Evolutionary conservation across 1,284 basidiomycete species (phyloP).

Genomic region (Quambalaria eucalypti): DNA sequence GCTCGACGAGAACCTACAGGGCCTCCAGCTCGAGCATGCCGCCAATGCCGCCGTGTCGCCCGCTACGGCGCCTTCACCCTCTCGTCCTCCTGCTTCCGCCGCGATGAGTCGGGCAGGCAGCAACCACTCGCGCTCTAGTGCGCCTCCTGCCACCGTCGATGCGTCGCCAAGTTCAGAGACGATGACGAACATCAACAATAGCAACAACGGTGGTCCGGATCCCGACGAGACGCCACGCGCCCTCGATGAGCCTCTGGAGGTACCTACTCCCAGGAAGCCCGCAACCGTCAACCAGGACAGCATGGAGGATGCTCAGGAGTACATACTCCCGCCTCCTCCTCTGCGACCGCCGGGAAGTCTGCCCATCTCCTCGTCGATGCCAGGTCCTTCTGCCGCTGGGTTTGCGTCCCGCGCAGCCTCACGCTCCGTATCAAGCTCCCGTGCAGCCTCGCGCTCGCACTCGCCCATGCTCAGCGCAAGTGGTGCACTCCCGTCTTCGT

Average conservation of each 20-base stretch:
- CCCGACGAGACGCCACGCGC: slow-evolving; percentile 14
- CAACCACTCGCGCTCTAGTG: too few species aligned
- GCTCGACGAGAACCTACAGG: slow-evolving; percentile 56
- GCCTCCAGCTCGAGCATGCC: slow-evolving; percentile 2
- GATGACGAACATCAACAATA: too few species aligned
- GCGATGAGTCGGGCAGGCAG: too few species aligned
- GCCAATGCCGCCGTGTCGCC: too few species aligned
- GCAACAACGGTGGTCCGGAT: too few species aligned
- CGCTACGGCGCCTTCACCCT: too few species aligned
- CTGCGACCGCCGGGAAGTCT: slow-evolving; percentile 7
- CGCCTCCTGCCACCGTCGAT: too few species aligned
- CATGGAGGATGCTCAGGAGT: slow-evolving; percentile 4
- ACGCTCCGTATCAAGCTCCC: slow-evolving; percentile 61
- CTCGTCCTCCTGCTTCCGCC: too few species aligned
- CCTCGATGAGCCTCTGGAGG: background rate
- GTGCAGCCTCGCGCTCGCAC: slow-evolving; percentile 86
- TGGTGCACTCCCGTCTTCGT: slow-evolving; percentile 19
- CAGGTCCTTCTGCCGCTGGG: background rate
- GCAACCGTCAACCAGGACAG: too few species aligned
- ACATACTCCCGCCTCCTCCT: slow-evolving; percentile 13
- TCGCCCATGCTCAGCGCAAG: slow-evolving; percentile 71
- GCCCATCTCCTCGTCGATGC: slow-evolving; percentile 12
- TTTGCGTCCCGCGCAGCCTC: slow-evolving; percentile 6
- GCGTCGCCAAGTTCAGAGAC: too few species aligned
- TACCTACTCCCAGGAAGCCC: slow-evolving; percentile 4